Evolutionary conservation across 345 rosid species (phyloP).

Genomic region (Hypericum perforatum): DNA sequence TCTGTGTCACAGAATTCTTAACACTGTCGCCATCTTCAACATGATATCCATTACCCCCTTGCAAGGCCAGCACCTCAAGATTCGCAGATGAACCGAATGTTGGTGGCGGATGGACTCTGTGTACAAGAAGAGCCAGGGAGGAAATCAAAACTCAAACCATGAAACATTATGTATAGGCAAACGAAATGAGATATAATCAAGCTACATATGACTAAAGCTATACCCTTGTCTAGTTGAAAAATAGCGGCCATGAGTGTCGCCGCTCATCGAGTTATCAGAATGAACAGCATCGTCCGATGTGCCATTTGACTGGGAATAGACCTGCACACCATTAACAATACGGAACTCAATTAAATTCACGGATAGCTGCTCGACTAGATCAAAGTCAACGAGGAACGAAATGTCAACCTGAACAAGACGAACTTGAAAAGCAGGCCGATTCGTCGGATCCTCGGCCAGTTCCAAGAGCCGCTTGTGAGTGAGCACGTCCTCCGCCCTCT

Average conservation of each 20-base stretch:
- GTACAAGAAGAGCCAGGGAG: conserved; percentile 3
- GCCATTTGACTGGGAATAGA: conserved; percentile 43
- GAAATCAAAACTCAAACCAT: conserved; percentile 4
- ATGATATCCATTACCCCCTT: conserved; percentile 30
- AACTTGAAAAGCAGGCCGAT: conserved; percentile 76
- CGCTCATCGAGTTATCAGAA: conserved; percentile 49
- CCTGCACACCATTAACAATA: conserved; percentile 28
- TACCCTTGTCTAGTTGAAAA: conserved; percentile 45
- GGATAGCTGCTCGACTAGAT: too few relatives aligned
- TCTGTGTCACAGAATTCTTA: conserved; percentile 31
- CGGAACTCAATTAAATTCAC: background rate
- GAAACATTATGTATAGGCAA: background rate
- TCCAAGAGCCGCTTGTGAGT: conserved; percentile 66
- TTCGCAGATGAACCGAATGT: conserved; percentile 87
- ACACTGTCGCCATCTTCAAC: conserved; percentile 54
- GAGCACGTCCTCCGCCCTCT: conserved; percentile 92
- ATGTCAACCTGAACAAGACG: conserved; percentile 67
- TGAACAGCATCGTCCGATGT: conserved; percentile 31
- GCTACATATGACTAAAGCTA: background rate
- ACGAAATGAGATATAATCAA: background rate
- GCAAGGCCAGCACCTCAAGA: conserved; percentile 54
- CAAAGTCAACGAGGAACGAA: too few relatives aligned
- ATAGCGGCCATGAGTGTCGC: conserved; percentile 72
- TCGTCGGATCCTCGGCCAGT: conserved; percentile 68
- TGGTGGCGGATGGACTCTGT: conserved; percentile 76